Evolutionary conservation across 202 grass and related monocot genomes (phyloP).

Genomic region (Digitaria exilis): DNA sequence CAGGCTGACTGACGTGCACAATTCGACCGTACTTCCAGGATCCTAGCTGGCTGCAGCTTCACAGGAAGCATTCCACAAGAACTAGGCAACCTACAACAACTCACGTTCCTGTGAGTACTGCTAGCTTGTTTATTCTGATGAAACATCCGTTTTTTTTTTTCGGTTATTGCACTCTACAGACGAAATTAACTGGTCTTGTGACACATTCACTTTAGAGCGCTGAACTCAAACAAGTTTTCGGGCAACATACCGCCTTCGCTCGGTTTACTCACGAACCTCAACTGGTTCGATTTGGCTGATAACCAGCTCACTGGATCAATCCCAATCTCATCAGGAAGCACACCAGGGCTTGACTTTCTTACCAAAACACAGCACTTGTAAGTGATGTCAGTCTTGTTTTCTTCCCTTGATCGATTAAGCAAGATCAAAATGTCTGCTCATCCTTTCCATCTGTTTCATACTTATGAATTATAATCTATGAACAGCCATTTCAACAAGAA

Average conservation of each 20-base stretch:
- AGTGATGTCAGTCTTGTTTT: constrained; percentile 21
- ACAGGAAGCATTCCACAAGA: constrained; percentile 57
- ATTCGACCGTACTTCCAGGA: constrained; percentile 44
- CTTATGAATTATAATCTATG: constrained; percentile 35
- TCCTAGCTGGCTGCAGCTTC: constrained; percentile 85
- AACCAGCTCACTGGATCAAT: constrained; percentile 73
- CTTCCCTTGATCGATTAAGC: neutral
- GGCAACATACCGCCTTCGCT: constrained; percentile 67
- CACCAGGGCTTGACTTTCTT: constrained; percentile 72
- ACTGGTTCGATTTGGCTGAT: constrained; percentile 85
- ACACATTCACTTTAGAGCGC: constrained; percentile 49
- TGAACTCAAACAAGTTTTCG: constrained; percentile 85
- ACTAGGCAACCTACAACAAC: constrained; percentile 60
- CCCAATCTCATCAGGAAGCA: constrained; percentile 54
- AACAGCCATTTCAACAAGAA: constrained; percentile 98
- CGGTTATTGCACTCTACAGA: neutral
- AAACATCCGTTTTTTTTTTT: neutral
- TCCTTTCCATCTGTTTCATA: neutral
- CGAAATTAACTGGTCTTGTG: neutral
- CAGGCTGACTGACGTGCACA: constrained; percentile 11
- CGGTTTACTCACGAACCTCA: constrained; percentile 64
- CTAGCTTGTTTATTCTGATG: constrained; percentile 13
- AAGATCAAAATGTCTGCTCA: neutral
- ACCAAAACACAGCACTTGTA: constrained; percentile 72
- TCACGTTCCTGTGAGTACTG: constrained; percentile 72